Base-by-base conservation (phyloP, 1,284 basidiomycete species). In the Mycena sp. region DNA sequence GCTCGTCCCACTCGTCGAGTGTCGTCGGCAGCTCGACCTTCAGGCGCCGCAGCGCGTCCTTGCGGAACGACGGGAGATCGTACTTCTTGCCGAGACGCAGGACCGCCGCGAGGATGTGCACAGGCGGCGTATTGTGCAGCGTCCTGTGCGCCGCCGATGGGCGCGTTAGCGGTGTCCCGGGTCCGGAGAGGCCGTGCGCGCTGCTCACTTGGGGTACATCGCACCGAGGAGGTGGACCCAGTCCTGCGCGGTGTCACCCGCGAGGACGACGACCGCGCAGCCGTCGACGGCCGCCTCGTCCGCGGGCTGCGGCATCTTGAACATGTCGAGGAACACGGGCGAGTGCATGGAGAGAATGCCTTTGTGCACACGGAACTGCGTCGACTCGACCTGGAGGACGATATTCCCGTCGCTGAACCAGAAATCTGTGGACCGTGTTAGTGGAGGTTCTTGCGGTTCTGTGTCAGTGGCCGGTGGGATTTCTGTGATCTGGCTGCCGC, bases 401-500 rank as follows among this genome's bases (percentile, higher is more conserved):
- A 72, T 49, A 52, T 52, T 66, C 25, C 70, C 69, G 29, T 70
- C 64, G 10, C 61, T 29, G 49, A 63, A 52, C 61, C 61, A 63
- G 38, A 54, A 26, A 26, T 55, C 17, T 17, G 16, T 30, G 30
- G 52, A 61, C 17, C 51, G 50, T 37, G 17, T 35, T 7, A 35
- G 32, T 14, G 32, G 32, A 9, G 32, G 7, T 14, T 35, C 32
- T 35, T n/a, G n/a, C n/a, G n/a, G n/a, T n/a, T n/a, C n/a, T n/a
- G n/a, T n/a, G n/a, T n/a, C n/a, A n/a, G n/a, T n/a, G n/a, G n/a
- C n/a, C n/a, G n/a, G n/a, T n/a, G n/a, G n/a, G n/a, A n/a, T n/a
- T n/a, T n/a, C n/a, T n/a, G n/a, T n/a, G n/a, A n/a, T n/a, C n/a
- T n/a, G n/a, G n/a, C n/a, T n/a, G n/a, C n/a, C n/a, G n/a, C n/a